phyloP scores from a whole-genome alignment of 257 asterid species.

The Striga asiatica region DNA sequence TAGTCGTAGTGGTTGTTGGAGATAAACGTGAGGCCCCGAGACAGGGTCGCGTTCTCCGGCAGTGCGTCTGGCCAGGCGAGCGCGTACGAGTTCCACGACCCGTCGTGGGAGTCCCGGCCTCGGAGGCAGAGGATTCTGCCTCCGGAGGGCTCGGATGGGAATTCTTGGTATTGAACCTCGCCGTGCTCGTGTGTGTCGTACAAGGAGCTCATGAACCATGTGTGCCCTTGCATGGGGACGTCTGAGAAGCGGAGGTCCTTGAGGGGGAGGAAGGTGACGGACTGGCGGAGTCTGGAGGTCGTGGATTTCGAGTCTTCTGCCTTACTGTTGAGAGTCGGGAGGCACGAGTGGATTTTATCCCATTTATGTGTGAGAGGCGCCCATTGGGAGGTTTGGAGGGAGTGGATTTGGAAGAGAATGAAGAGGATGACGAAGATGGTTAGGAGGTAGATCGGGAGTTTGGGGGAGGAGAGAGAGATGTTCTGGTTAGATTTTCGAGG shows the following conservation, averaged over 20 bases:
- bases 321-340: not conserved
- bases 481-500: slow-evolving; percentile 11
- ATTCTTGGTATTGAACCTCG: slow-evolving; percentile 43
- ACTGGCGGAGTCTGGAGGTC: slow-evolving; percentile 15
- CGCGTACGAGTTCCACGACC: slow-evolving; percentile 61
- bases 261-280: slow-evolving; percentile 58
- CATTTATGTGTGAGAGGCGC: slow-evolving; percentile 25
- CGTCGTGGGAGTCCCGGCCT: slow-evolving; percentile 53
- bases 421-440: slow-evolving; percentile 25
- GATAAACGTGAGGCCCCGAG: slow-evolving; percentile 43
- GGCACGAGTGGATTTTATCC: slow-evolving; percentile 20
- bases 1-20: slow-evolving; percentile 56
- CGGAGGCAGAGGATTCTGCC: slow-evolving; percentile 49
- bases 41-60: slow-evolving; percentile 38
- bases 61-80: slow-evolving; percentile 55
- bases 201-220: slow-evolving; percentile 83
- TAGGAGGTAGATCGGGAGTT: slow-evolving; percentile 29
- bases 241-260: slow-evolving; percentile 50
- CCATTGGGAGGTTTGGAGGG: slow-evolving; percentile 29
- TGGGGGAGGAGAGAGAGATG: slow-evolving; percentile 19
- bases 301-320: slow-evolving; percentile 6
- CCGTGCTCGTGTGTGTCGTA: slow-evolving; percentile 46
- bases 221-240: slow-evolving; percentile 48
- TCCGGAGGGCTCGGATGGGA: slow-evolving; percentile 36
- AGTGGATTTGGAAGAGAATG: slow-evolving; percentile 43